Base-by-base conservation (phyloP, 345 rosid species). In the Mallotus nudiflorus region DNA sequence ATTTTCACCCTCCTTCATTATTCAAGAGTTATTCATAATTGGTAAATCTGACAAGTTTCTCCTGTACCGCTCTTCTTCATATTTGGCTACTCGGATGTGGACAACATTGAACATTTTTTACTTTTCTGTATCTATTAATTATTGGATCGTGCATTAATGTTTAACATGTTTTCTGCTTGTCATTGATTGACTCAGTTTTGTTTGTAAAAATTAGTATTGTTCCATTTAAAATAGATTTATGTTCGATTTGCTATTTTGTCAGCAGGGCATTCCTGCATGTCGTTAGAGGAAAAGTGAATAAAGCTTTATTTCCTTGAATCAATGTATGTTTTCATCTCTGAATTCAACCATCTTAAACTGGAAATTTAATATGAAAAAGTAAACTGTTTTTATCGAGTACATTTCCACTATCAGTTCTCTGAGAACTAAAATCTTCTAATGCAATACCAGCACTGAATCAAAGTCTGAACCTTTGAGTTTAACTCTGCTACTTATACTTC, bases 1-100 rank as follows among this genome's bases (percentile, higher is more conserved):
- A 29, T 50, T 69, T 69, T 59, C 63, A n/a, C 58, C n/a, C 58
- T 67, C 63, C 58, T 66, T 53, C 28, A 39, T 60, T 65, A 25
- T 55, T 53, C 33, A n/a, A n/a, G n/a, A n/a, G n/a, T n/a, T n/a
- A n/a, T n/a, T n/a, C n/a, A n/a, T 33, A 44, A 51, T 25, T 42
- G 33, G 20, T 63, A 11, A 25, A 45, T 28, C 27, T 18, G 11
- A 45, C 53, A 44, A 63, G 28, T 15, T n/a, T 18, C 6, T 40
- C 49, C 19, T 45, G 2, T 35, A 24, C 55, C 6, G 27, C 25
- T 0, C 40, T 59, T 27, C 31, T 59, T 27, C 31, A 15, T 14
- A 28, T 28, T 55, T 55, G 6, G 37, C 39, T 16, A 8, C 37
- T 57, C 40, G 0, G 11, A 13, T 22, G 24, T 20, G 28, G 14